phyloP scores from a whole-genome alignment of 2,329 filamentous ascomycete genomes.

The Penicillium palitans region DNA sequence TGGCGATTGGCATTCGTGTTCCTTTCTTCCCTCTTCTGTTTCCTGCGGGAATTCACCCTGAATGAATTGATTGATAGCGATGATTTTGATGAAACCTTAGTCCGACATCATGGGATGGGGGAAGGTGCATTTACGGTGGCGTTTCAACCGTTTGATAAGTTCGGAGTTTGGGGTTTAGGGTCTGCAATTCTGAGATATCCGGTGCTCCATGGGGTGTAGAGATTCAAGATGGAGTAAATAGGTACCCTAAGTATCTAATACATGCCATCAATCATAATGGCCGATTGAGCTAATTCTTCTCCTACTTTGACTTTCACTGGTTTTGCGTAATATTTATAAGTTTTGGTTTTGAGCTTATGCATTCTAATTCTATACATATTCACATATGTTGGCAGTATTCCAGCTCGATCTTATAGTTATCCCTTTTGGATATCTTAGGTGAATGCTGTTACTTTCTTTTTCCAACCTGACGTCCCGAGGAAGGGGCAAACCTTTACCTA shows the following conservation, averaged over 20 bases:
- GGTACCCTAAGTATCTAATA: neutral
- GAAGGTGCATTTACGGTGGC: slow-evolving; percentile 6
- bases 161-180: slow-evolving; percentile 15
- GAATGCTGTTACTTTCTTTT: no score
- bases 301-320: no score
- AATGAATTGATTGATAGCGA: slow-evolving; percentile 14
- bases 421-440: no score
- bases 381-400: no score
- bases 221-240: neutral
- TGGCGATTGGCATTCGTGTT: neutral
- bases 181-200: slow-evolving; percentile 18
- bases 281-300: no score
- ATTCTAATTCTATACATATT: no score
- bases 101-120: neutral
- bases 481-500: no score
- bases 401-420: no score
- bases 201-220: neutral
- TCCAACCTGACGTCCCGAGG: no score
- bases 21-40: neutral
- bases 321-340: no score
- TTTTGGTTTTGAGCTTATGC: no score
- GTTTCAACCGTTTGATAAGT: slow-evolving; percentile 21
- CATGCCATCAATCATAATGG: neutral
- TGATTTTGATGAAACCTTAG: slow-evolving; percentile 14
- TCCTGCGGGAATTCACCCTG: neutral